These are phyloP conservation scores for Phialophora macrospora DNA, from an alignment of 2,329 filamentous ascomycete species.

Conservation along the genomic window DNA sequence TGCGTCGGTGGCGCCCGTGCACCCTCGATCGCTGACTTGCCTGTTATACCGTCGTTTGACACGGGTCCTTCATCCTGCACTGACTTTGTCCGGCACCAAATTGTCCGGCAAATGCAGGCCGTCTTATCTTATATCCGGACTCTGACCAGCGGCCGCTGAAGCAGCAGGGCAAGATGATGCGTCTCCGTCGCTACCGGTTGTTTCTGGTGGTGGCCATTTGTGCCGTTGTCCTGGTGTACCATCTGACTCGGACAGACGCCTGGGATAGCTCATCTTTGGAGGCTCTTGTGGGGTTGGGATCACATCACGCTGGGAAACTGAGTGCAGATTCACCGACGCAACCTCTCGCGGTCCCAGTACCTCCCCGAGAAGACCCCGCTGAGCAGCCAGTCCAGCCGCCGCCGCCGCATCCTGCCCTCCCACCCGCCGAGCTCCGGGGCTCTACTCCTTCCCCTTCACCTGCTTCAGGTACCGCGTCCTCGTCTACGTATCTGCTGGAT, in stretches of 20 bases:
- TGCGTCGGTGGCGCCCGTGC: neutral
- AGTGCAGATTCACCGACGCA: constrained; percentile 3
- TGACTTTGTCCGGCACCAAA: neutral
- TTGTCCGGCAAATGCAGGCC: constrained; percentile 25
- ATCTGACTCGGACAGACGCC: constrained; percentile 55
- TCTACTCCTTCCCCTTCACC: constrained; percentile 9
- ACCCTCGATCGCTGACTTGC: neutral
- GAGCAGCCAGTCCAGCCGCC: constrained; percentile 8
- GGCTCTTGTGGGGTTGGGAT: constrained; percentile 27
- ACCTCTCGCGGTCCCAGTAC: constrained; percentile 14
- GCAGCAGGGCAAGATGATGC: constrained; percentile 48
- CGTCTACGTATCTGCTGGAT: constrained; percentile 4
- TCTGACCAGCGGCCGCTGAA: constrained; percentile 1
- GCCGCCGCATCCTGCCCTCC: constrained; percentile 10
- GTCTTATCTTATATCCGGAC: constrained; percentile 1
- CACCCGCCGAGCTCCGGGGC: constrained; percentile 8
- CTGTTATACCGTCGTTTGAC: neutral
- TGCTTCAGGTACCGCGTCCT: constrained; percentile 7
- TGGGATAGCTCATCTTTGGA: constrained; percentile 40
- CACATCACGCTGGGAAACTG: constrained; percentile 16
- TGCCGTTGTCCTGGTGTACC: constrained; percentile 54
- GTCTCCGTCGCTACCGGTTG: constrained; percentile 55
- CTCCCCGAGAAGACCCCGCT: constrained; percentile 16
- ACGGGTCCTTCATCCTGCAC: neutral
- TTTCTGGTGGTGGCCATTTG: constrained; percentile 53